Evolutionary conservation across 331 rosid genomes (phyloP), one percentile per base, ranked within the genome.

Genomic region (Spiraea crenata): DNA sequence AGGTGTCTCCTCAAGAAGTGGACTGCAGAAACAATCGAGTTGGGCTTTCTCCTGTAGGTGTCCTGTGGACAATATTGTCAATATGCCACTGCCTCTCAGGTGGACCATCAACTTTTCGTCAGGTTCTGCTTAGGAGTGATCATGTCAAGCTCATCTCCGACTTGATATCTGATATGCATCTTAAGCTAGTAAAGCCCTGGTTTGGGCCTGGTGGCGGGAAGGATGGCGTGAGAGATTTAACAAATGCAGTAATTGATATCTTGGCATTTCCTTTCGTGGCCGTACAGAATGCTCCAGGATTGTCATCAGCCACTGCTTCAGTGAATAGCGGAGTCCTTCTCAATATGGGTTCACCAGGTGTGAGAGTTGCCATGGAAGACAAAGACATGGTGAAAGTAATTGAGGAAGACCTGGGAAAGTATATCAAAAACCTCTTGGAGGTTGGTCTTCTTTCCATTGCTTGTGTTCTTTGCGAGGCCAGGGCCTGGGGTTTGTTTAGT

Each of bases 221-320:
- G 71, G 79, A 80, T 42, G 99, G 99, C 31, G 83, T 86, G 72
- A 82, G 93, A 81, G 92, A 87, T 76, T 50, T 89, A 48, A 81
- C 84, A 66, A 89, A 86, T 40, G 86, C 84, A 52, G 90, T 87
- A 58, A 79, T 95, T 74, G 96, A 87, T 82, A 77, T 95, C 76
- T 75, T 95, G 64, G 99, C 99, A 69, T 95, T 95, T 85, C 99
- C 99, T 77, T 91, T 95, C 78, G 96, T 91, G 79, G 99, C 90
- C 62, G 80, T 93, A 65, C 97, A 91, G 82, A 91, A 87, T 81
- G 91, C 88, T 31, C 88, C 92, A 70, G 91, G 95, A 56, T 78
- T 93, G 82, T 95, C 83, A 46, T 86, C 92, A n/a, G 85, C 97
- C 38, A 78, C 89, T 70, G 87, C 97, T 65, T 95, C 99, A 65